phyloP scores from a whole-genome alignment of 768 basidiomycete species.

The Saitozyma podzolica region DNA sequence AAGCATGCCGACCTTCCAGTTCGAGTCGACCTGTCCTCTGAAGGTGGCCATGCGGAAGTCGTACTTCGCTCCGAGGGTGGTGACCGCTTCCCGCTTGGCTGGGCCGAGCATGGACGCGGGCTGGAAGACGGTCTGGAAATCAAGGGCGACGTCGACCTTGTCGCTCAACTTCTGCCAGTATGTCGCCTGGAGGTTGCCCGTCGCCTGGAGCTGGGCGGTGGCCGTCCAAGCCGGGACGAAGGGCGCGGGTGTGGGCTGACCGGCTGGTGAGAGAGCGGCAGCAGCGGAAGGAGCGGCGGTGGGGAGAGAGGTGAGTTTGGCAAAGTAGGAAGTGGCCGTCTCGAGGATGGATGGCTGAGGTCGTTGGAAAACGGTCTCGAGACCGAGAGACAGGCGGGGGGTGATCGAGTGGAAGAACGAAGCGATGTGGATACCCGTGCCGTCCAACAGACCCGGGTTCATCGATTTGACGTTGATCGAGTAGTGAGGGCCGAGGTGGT shows the following conservation, averaged over 20 bases:
- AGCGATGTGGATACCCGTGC: slow-evolving; percentile 87
- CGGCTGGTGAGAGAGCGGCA: slow-evolving; percentile 25
- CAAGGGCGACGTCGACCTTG: slow-evolving; percentile 96
- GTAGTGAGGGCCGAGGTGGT: slow-evolving; percentile 85
- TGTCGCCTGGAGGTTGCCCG: slow-evolving; percentile 81
- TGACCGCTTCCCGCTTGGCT: slow-evolving; percentile 80
- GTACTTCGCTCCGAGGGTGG: slow-evolving; percentile 93
- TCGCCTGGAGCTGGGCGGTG: slow-evolving; percentile 81
- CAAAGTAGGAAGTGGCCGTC: slow-evolving; percentile 51
- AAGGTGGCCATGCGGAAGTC: slow-evolving; percentile 92
- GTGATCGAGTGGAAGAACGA: slow-evolving; percentile 91
- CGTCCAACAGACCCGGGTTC: slow-evolving; percentile 84
- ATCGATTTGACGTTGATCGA: slow-evolving; percentile 80
- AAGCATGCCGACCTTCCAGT: slow-evolving; percentile 90
- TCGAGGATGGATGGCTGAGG: slow-evolving; percentile 69
- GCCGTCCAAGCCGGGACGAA: slow-evolving; percentile 70
- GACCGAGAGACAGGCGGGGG: slow-evolving; percentile 81
- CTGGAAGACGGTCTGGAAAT: slow-evolving; percentile 69
- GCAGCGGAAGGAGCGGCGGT: slow-evolving; percentile 33
- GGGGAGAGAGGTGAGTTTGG: slow-evolving; percentile 53
- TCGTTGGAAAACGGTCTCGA: slow-evolving; percentile 80
- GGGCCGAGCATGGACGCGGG: slow-evolving; percentile 61
- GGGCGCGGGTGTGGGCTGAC: slow-evolving; percentile 25
- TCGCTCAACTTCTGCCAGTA: slow-evolving; percentile 97
- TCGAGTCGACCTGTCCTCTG: slow-evolving; percentile 90